A percentile compares a stretch with the other conserved stretches of the same genome.
Conservation (phyloP, 2,329 filamentous ascomycete species). For the Rutstroemia sydowiana region DNA sequence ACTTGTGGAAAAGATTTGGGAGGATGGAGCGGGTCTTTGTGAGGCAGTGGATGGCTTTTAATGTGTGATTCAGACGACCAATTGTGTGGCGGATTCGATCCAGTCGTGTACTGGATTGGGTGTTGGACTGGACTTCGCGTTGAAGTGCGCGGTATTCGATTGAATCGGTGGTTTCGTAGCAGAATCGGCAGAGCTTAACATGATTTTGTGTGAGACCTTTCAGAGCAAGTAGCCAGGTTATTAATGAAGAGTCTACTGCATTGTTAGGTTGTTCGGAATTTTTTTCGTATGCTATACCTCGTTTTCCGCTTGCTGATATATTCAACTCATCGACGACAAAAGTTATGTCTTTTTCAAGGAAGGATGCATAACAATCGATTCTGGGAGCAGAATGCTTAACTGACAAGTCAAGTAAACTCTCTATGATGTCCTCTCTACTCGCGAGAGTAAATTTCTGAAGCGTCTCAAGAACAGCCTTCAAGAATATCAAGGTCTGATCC, state of each 20-base stretch:
- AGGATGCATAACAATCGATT: not conserved
- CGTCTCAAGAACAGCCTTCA: not conserved
- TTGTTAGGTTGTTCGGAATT: not conserved
- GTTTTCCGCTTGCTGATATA: no score
- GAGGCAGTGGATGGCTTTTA: constrained; percentile 34
- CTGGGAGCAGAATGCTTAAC: not conserved
- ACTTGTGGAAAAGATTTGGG: constrained; percentile 29
- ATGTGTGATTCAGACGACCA: constrained; percentile 38
- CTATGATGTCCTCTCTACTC: not conserved
- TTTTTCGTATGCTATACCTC: no score
- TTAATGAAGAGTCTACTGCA: not conserved
- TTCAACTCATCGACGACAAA: not conserved
- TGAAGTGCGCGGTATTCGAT: not conserved
- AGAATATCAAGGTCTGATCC: not conserved
- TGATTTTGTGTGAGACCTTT: not conserved
- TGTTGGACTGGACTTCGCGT: not conserved
- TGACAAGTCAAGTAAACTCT: not conserved
- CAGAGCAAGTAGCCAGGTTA: not conserved
- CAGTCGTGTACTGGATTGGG: constrained; percentile 19
- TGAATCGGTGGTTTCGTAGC: constrained; percentile 4
- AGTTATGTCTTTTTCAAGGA: not conserved
- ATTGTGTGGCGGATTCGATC: constrained; percentile 34
- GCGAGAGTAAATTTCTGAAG: not conserved
- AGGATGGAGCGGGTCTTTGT: constrained; percentile 30
- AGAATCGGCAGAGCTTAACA: not conserved